These are phyloP conservation scores for Chrysoporthe austroafricana DNA, from an alignment of 2,329 filamentous ascomycete species.

Conservation along the genomic window DNA sequence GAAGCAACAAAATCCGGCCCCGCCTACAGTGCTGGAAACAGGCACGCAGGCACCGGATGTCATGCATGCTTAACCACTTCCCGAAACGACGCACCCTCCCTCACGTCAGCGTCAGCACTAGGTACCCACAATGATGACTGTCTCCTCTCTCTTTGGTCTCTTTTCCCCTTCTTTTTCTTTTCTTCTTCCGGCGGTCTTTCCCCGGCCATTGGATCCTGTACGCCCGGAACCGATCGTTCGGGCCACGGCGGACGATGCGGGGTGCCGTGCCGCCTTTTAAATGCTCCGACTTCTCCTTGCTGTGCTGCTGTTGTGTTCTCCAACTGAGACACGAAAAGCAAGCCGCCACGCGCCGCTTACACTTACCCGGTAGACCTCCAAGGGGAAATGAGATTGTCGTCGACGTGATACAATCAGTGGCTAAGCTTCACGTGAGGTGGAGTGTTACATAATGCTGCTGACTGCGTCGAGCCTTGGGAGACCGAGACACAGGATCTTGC, in stretches of 20 bases:
- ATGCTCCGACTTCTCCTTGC: not conserved
- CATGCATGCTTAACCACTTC: not conserved
- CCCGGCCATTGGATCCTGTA: not conserved
- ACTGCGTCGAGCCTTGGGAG: not conserved
- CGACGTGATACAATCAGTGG: not conserved
- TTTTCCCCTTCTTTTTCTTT: not conserved
- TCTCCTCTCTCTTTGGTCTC: not conserved
- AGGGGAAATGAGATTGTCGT: not conserved
- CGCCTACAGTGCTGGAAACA: not conserved
- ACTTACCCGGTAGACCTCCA: not conserved
- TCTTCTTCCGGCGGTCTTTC: not conserved
- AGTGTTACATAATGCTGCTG: not conserved
- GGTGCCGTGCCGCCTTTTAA: not conserved
- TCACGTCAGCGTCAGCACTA: constrained; percentile 9
- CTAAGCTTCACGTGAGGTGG: not conserved
- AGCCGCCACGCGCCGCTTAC: not conserved
- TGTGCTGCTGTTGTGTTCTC: not conserved
- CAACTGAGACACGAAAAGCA: not conserved
- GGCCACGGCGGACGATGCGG: not conserved
- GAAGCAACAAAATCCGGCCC: not conserved
- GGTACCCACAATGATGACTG: not conserved
- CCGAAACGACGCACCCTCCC: not conserved
- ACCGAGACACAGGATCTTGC: not conserved
- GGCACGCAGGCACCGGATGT: not conserved
- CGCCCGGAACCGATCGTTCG: not conserved